Conservation (phyloP, 331 rosid genomes). For the Rosa hybrid region DNA sequence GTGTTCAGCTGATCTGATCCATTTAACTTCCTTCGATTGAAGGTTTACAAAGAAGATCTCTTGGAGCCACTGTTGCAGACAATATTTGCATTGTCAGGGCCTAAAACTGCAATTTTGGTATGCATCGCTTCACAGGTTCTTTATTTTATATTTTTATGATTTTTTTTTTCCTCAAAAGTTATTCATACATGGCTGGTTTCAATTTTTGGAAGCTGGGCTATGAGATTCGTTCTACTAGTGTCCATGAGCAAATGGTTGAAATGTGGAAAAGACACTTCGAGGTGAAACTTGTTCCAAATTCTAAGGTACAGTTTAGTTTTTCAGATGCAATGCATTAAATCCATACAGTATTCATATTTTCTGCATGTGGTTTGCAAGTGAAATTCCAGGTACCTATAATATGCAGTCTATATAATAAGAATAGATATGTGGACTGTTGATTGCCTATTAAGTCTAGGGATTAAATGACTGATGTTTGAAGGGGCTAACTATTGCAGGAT, state of each 20-base stretch:
- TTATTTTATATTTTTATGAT: not conserved
- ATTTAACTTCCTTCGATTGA: conserved; percentile 22
- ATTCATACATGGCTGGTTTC: conserved; percentile 13
- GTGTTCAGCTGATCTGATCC: conserved; percentile 1
- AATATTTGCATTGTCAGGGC: conserved; percentile 78
- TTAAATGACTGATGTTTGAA: not conserved
- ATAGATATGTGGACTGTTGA: not conserved
- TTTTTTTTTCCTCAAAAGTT: not conserved
- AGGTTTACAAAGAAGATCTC: conserved; percentile 88
- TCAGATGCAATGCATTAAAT: not conserved
- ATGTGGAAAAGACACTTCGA: conserved; percentile 82
- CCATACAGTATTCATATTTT: not conserved
- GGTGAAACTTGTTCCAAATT: conserved; percentile 70
- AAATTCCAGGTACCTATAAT: not conserved
- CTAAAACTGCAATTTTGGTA: conserved; percentile 78
- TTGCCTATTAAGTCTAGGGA: not conserved
- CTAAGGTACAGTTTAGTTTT: conserved; percentile 53
- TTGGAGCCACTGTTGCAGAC: conserved; percentile 85
- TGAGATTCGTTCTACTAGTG: conserved; percentile 78
- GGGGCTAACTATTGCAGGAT: not conserved
- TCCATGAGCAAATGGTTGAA: conserved; percentile 94
- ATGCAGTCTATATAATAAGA: not conserved
- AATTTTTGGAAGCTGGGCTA: conserved; percentile 69
- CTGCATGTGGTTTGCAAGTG: not conserved
- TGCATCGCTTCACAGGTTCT: not conserved